phyloP scores from a whole-genome alignment of 2,329 filamentous ascomycete genomes.

The Xylaria sp. region DNA sequence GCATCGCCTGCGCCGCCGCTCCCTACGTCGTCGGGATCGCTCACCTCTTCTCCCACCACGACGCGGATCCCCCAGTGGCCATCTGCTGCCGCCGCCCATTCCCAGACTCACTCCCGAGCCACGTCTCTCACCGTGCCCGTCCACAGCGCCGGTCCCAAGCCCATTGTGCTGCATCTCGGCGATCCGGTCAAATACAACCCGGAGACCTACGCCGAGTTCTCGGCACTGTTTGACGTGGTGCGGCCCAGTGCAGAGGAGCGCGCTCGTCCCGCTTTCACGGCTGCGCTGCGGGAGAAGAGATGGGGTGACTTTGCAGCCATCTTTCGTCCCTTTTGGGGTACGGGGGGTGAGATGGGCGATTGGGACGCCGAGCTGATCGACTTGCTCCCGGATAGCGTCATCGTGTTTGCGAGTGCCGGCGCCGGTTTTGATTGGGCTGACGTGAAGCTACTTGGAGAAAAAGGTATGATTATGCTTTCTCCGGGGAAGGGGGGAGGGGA shows the following conservation, averaged over 20 bases:
- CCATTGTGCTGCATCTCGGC: conserved; percentile 78
- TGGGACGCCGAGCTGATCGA: conserved; percentile 70
- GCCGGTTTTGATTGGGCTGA: conserved; percentile 73
- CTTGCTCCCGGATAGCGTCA: conserved; percentile 62
- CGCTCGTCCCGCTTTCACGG: conserved; percentile 59
- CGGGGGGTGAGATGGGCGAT: conserved; percentile 71
- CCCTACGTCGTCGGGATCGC: conserved; percentile 36
- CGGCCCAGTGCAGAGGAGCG: conserved; percentile 63
- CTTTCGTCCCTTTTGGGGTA: conserved; percentile 71
- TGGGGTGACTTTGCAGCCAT: conserved; percentile 65
- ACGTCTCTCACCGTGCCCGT: conserved; percentile 38
- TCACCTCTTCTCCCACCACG: conserved; percentile 36
- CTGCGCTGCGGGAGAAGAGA: conserved; percentile 59
- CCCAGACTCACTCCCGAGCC: conserved; percentile 32
- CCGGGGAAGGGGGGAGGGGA: too few species aligned
- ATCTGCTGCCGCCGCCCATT: not conserved
- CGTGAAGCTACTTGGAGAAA: conserved; percentile 66
- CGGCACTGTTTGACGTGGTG: conserved; percentile 59
- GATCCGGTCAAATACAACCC: conserved; percentile 67
- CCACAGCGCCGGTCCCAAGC: conserved; percentile 46
- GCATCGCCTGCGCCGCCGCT: conserved; percentile 52
- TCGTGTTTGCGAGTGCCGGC: conserved; percentile 68
- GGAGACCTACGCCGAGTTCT: conserved; percentile 57
- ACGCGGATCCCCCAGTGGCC: conserved; percentile 33
- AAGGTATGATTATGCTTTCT: conserved; percentile 54